Evolutionary conservation across 768 basidiomycete genomes (phyloP), one percentile per base, ranked within the genome.

Genomic region (Mycena albidolilacea): DNA sequence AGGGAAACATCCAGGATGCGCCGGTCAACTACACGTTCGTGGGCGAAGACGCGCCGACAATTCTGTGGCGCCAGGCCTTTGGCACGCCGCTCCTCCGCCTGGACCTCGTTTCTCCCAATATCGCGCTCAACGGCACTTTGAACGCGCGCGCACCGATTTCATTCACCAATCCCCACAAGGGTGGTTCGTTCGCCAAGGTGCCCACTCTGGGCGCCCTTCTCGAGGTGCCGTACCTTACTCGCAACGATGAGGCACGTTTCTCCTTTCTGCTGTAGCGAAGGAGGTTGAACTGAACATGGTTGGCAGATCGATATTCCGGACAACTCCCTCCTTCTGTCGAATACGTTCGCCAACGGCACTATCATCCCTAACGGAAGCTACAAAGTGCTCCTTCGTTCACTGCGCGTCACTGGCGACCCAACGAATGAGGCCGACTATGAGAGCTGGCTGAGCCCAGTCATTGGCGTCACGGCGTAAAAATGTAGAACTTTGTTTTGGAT

Each of bases 1-100:
- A 67, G 30, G 87, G 86, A 11, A 78, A 86, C 71, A 75, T 86
- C 58, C 85, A 89, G 75, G 75, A 68, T 2, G 80, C 64, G 11
- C 80, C 87, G 14, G 79, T 80, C 15, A 88, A 87, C 76, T 89
- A 88, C 74, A 87, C 88, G 3, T 88, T 89, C 71, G 81, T 80
- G 0, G 82, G 78, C 14, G 79, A 71, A 10, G 84, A 88, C 75
- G 82, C 82, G 75, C 88, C 88, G 0, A 81, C 81, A 10, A 67
- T 87, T 7, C 67, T 87, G 0, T 85, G 79, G 78, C 83, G 87
- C 80, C 83, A 79, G 66, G 82, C 82, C 0, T 90, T 90, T 67
- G 90, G 90, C 19, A 87, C 89, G 3, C 83, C 88, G 2, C 66
- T 79, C 15, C 73, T 90, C 52, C 82, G 84, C 14, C 75, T 87